Percentiles rank a stretch among this genome's conserved stretches.
phyloP scores from a whole-genome alignment of 148 eudicot species.

The Heliamphora exappendiculata region DNA sequence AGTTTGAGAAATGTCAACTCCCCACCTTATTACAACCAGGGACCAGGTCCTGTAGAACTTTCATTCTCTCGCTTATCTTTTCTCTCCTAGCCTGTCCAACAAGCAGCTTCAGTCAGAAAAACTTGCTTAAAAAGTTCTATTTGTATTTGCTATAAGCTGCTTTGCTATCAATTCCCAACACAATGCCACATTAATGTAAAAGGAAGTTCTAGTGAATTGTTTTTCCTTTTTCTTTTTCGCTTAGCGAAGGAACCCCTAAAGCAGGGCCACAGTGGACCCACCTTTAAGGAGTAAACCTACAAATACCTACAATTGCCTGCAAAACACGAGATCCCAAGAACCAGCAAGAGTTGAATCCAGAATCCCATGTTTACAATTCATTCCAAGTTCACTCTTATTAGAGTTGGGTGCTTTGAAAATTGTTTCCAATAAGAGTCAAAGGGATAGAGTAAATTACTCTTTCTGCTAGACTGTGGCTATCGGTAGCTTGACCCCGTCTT shows the following conservation, averaged over 20 bases:
- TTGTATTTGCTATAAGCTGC: neutral
- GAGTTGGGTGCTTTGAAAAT: neutral
- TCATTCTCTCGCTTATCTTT: constrained; percentile 91
- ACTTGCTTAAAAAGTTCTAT: neutral
- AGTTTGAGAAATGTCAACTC: neutral
- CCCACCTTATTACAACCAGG: constrained; percentile 83
- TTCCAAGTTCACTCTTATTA: too few relatives aligned
- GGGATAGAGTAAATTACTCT: constrained; percentile 40
- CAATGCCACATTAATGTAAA: neutral
- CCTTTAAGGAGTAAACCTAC: too few relatives aligned
- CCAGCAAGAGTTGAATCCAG: too few relatives aligned
- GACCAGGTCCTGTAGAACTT: constrained; percentile 77
- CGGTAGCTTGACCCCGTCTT: constrained; percentile 99
- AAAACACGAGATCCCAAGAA: too few relatives aligned
- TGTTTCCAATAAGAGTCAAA: too few relatives aligned
- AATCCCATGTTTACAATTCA: too few relatives aligned
- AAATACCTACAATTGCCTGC: too few relatives aligned
- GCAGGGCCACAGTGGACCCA: too few relatives aligned
- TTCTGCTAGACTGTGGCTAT: constrained; percentile 95
- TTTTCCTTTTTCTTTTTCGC: too few relatives aligned
- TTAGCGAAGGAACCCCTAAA: too few relatives aligned
- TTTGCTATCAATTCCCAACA: neutral
- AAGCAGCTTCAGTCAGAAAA: constrained; percentile 4
- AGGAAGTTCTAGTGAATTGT: neutral
- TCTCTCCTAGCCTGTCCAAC: constrained; percentile 85